Base-by-base conservation (phyloP, 495 filamentous ascomycete genomes). In the Hypoxylon perforatum region DNA sequence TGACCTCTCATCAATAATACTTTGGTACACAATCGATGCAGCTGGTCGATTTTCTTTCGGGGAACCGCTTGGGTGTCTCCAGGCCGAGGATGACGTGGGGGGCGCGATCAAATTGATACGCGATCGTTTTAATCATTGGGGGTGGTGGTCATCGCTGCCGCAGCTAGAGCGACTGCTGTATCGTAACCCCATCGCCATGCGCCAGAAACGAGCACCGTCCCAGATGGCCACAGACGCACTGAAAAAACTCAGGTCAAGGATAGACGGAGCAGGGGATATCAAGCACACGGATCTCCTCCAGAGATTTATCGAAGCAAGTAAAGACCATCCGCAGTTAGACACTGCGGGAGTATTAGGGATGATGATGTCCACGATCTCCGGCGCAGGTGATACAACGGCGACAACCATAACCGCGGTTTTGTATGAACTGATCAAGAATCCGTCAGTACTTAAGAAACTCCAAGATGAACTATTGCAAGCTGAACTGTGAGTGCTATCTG, bases 371-470 rank as follows among this genome's bases (percentile, higher is more conserved):
- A 80, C 77, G 62, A 77, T 88, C 72, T 83, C 86, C 22, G 87
- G 84, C 14, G 86, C 86, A 11, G 80, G 77, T 15, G 85, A 83
- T 36, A 87, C 86, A 0, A 87, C 86, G 2, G 82, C 84, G 9
- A 79, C 84, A 28, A 81, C 81, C 1, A 71, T 88, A 53, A 72
- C 77, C 15, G 83, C 82, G 41, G 76, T 77, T 18, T 63, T 89
- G 58, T 87, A 81, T 73, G 74, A 78, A 44, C 75, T 89, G 0
- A 56, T 86, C 47, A 76, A 74, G 21, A 81, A 84, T 65, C 82
- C 82, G 0, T n/a, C 57, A 0, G 71, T 57, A 11, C 57, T 85
- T 11, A 59, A 61, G 17, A 82, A 78, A 54, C 76, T 90, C 0
- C 76, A 80, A 33, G 73, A 78, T 12, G 86, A 88, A 63, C 50